phyloP scores from a whole-genome alignment of 202 grass and related monocot species.

The Elaeis oleifera region DNA sequence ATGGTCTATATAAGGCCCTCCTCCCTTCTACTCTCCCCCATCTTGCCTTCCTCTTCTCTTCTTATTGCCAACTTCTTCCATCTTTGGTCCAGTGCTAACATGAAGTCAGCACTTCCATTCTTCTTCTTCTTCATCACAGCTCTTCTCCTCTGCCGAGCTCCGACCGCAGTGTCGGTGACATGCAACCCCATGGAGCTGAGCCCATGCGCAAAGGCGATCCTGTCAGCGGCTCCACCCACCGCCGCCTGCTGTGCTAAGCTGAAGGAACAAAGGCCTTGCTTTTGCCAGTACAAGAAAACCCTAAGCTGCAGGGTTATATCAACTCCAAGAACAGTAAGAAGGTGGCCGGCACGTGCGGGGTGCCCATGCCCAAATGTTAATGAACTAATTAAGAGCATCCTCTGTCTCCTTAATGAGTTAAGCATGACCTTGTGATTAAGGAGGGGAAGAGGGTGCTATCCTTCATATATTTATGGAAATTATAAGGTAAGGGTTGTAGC shows the following conservation, averaged over 20 bases:
- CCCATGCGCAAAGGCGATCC: slow-evolving; percentile 54
- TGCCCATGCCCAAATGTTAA: slow-evolving; percentile 47
- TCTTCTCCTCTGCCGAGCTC: slow-evolving; percentile 7
- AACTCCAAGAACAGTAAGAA: slow-evolving; percentile 85
- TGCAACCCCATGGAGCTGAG: slow-evolving; percentile 60
- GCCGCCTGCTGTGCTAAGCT: slow-evolving; percentile 58
- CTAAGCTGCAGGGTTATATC: slow-evolving; percentile 57
- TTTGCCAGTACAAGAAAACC: slow-evolving; percentile 76
- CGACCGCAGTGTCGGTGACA: slow-evolving; percentile 23
- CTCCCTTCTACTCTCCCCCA: no score
- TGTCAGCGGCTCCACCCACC: slow-evolving; percentile 37
- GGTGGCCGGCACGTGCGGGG: slow-evolving; percentile 46
- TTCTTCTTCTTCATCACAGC: slow-evolving; percentile 9
- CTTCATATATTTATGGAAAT: no score
- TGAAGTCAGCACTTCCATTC: slow-evolving; percentile 18
- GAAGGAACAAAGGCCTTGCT: slow-evolving; percentile 63
- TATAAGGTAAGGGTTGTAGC: no score
- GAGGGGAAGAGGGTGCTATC: no score
- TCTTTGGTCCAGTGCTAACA: background rate
- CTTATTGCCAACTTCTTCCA: no score
- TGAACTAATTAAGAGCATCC: no score
- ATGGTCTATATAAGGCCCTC: no score
- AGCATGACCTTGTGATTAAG: no score
- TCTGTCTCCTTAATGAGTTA: no score
- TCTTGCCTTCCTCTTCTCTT: no score